Percentiles rank a stretch among this genome's conserved stretches.
These are phyloP conservation scores for Phytopythium boreale DNA, from an alignment of 352 stramenopile species.

Conservation along the genomic window DNA sequence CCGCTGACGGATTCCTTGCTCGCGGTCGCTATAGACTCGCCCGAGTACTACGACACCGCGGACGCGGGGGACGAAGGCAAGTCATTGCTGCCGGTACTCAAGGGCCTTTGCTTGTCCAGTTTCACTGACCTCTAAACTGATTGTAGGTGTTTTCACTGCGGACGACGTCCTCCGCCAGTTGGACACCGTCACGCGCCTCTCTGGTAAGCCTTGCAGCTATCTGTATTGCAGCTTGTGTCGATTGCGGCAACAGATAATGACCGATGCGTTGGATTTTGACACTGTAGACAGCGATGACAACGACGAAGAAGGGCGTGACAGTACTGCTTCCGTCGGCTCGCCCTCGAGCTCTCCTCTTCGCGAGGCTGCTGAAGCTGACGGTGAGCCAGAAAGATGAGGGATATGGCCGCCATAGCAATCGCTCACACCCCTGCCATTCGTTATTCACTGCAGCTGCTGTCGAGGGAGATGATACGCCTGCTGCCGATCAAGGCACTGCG, in stretches of 20 bases:
- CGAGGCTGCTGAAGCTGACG: neutral
- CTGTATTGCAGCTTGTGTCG: neutral
- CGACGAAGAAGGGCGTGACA: neutral
- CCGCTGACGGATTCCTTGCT: neutral
- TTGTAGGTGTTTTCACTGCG: constrained; percentile 11
- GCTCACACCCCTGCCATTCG: neutral
- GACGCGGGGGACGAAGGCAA: neutral
- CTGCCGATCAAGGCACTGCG: neutral
- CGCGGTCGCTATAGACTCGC: neutral
- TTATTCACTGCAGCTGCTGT: neutral
- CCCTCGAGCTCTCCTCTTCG: neutral
- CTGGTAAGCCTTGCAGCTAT: constrained; percentile 15
- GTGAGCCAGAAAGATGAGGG: neutral
- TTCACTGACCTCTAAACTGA: neutral
- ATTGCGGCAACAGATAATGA: neutral
- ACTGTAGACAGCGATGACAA: neutral
- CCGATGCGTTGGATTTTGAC: neutral
- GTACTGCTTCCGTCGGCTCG: neutral
- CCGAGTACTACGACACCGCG: constrained; percentile 2
- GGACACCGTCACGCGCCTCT: constrained; percentile 25
- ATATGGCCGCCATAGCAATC: neutral
- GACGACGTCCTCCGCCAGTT: constrained; percentile 38
- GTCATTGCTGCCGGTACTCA: neutral
- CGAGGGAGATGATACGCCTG: neutral
- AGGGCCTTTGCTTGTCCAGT: too few relatives aligned